These are phyloP conservation scores for Oryza nivara DNA, from an alignment of 176 grass and related monocot genomes.

Conservation along the genomic window DNA sequence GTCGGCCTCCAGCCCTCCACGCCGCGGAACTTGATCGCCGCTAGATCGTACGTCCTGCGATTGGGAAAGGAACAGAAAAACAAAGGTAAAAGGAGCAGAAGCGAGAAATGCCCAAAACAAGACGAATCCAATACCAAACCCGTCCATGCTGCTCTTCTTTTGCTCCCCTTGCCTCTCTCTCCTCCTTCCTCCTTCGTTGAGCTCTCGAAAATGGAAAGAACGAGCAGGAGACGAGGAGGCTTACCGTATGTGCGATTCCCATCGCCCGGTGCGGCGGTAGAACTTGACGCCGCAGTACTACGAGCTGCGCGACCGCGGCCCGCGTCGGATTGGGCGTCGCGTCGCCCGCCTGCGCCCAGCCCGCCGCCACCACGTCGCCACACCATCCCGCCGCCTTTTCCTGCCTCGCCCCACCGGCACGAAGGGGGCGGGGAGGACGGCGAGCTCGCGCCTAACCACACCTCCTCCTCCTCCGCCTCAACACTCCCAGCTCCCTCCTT, in stretches of 20 bases:
- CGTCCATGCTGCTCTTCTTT: neutral
- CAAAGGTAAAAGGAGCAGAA: slow-evolving; percentile 57
- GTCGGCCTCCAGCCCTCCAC: slow-evolving; percentile 61
- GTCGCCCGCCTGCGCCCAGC: too few species aligned
- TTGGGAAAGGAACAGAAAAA: neutral
- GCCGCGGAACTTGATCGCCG: slow-evolving; percentile 96
- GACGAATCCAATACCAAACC: slow-evolving; percentile 47
- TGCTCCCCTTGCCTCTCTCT: neutral
- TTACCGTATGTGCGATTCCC: slow-evolving; percentile 88
- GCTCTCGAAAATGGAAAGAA: slow-evolving; percentile 22
- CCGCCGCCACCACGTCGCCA: too few species aligned
- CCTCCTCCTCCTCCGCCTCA: too few species aligned
- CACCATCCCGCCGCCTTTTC: too few species aligned
- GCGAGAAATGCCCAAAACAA: slow-evolving; percentile 60
- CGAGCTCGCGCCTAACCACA: too few species aligned
- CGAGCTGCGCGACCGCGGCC: too few species aligned
- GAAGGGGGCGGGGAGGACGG: too few species aligned
- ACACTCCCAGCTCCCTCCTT: too few species aligned
- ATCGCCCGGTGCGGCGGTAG: too few species aligned
- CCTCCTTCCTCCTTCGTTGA: neutral
- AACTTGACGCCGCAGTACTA: too few species aligned
- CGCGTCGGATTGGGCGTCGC: too few species aligned
- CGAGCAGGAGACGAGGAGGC: slow-evolving; percentile 21
- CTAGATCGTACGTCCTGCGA: slow-evolving; percentile 88
- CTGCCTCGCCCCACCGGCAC: too few species aligned